Evolutionary conservation across 768 basidiomycete species (phyloP).

Genomic region (Russula griseocarnosa): DNA sequence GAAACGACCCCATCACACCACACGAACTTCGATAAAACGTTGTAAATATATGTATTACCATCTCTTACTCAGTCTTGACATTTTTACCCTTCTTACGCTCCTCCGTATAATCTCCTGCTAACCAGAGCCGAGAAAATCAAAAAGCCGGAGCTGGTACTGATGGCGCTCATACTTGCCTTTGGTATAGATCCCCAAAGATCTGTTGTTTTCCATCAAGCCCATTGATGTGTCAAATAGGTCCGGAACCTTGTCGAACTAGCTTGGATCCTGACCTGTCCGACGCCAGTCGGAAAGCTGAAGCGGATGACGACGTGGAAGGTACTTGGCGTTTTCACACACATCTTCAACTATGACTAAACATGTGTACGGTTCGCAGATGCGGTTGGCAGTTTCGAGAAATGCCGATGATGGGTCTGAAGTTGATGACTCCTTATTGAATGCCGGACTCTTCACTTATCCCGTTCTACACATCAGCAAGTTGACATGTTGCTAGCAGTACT

Average conservation of each 20-base stretch:
- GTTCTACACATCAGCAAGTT: too few species aligned
- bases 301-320: conserved; percentile 99
- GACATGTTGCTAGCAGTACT: too few species aligned
- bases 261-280: conserved; percentile 85
- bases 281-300: conserved; percentile 74
- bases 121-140: conserved; percentile 85
- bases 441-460: conserved; percentile 50
- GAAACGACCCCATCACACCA: too few species aligned
- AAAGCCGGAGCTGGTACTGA: conserved; percentile 81
- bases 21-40: too few species aligned
- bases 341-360: background rate
- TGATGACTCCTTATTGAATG: conserved; percentile 76
- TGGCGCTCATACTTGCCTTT: too few species aligned
- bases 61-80: conserved; percentile 33
- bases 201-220: too few species aligned
- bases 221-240: too few species aligned
- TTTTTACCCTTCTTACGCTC: conserved; percentile 52
- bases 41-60: too few species aligned
- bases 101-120: conserved; percentile 72
- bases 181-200: too few species aligned
- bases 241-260: conserved; percentile 79
- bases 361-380: conserved; percentile 47
- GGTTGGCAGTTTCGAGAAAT: conserved; percentile 70
- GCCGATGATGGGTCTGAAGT: conserved; percentile 71
- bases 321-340: conserved; percentile 27